Evolutionary conservation across 148 eudicot species (phyloP).

Genomic region (Persicaria maculosa): DNA sequence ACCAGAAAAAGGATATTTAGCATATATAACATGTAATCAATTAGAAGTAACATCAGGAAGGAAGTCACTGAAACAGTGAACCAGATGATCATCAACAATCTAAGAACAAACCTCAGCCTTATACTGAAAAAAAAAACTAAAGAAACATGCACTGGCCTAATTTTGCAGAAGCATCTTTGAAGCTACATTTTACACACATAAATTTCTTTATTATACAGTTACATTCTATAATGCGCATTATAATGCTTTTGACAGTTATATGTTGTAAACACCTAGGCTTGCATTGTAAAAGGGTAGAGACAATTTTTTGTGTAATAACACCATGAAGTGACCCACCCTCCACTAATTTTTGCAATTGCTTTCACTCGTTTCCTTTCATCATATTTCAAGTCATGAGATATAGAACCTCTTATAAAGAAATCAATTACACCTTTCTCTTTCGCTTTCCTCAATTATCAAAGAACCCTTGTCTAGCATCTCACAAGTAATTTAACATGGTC

Average conservation of each 20-base stretch:
- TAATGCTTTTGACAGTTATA: too few species aligned
- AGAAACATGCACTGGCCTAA: too few species aligned
- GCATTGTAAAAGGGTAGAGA: neutral
- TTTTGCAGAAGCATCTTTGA: too few species aligned
- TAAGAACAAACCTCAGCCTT: neutral
- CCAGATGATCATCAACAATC: too few species aligned
- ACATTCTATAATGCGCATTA: neutral
- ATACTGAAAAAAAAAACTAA: neutral
- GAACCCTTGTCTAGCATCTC: neutral
- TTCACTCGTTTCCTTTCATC: neutral
- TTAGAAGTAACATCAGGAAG: neutral
- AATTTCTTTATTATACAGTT: neutral
- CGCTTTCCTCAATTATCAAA: neutral
- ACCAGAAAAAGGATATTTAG: neutral
- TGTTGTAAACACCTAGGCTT: neutral
- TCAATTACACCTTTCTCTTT: neutral
- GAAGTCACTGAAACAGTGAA: neutral
- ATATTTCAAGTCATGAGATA: constrained; percentile 1
- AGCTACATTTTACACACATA: too few species aligned
- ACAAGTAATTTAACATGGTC: neutral
- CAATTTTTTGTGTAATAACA: neutral
- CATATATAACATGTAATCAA: neutral
- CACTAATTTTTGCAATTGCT: neutral
- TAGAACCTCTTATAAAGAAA: neutral
- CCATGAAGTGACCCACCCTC: neutral